These are phyloP conservation scores for Gynandropsis gynandra DNA, from an alignment of 345 rosid genomes.

Conservation along the genomic window DNA sequence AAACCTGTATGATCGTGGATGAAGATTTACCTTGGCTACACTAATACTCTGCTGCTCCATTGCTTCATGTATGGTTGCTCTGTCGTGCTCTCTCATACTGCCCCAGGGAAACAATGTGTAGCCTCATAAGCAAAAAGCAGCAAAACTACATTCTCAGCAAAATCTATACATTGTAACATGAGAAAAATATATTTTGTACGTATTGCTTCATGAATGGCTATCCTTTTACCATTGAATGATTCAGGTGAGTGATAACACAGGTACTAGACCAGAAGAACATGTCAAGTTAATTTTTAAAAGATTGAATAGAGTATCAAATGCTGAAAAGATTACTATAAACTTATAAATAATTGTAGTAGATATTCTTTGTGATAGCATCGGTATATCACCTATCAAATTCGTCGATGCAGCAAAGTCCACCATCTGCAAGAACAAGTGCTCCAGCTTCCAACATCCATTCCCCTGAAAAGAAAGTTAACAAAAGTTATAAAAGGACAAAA, in stretches of 20 bases:
- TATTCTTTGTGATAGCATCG: neutral
- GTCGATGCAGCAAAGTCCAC: conserved; percentile 97
- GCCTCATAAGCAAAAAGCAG: conserved; percentile 4
- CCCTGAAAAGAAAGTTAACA: conserved; percentile 35
- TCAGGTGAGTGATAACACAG: neutral
- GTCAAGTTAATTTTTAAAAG: neutral
- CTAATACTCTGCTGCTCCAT: conserved; percentile 99
- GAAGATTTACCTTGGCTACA: conserved; percentile 68
- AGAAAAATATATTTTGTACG: neutral
- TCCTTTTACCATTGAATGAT: neutral
- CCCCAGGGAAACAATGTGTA: conserved; percentile 4
- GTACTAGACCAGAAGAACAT: neutral
- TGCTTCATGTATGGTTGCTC: conserved; percentile 97
- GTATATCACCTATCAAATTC: conserved; percentile 78
- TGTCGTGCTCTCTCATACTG: conserved; percentile 97
- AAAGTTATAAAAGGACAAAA: neutral
- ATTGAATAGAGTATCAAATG: neutral
- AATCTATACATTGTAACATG: neutral
- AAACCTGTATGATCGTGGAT: neutral
- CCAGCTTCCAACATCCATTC: conserved; percentile 99
- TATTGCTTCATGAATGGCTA: neutral
- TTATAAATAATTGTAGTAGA: neutral
- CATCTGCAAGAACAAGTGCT: conserved; percentile 96
- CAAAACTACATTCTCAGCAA: conserved; percentile 5
- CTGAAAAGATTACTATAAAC: no score